Conservation (phyloP, 2,329 filamentous ascomycete species). For the Aspergillus pseudoglaucus region DNA sequence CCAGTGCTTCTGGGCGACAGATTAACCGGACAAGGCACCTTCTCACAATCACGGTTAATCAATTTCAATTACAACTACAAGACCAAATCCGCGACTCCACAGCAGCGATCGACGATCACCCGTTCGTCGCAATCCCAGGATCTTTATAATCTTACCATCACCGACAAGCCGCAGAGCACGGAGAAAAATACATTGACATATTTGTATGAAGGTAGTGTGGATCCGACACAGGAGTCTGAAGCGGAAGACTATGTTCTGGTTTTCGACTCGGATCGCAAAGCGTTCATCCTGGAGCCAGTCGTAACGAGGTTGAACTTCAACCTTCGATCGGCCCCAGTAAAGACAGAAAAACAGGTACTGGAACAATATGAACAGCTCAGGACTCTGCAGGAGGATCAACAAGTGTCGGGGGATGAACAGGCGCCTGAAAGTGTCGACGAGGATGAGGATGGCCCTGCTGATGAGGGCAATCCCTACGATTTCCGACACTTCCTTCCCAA, state of each 20-base stretch:
- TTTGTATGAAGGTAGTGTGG: constrained; percentile 36
- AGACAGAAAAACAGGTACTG: constrained; percentile 58
- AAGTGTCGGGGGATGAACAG: constrained; percentile 27
- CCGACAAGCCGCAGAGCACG: constrained; percentile 34
- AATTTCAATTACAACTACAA: constrained; percentile 44
- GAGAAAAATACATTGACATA: constrained; percentile 34
- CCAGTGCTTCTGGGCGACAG: constrained; percentile 41
- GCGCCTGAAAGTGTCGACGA: constrained; percentile 25
- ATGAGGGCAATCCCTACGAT: constrained; percentile 44
- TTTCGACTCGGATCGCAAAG: constrained; percentile 67
- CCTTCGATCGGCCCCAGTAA: constrained; percentile 61
- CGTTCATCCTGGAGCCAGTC: constrained; percentile 74
- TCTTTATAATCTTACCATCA: constrained; percentile 36
- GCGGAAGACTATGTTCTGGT: constrained; percentile 50
- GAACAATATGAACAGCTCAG: constrained; percentile 62
- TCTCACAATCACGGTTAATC: constrained; percentile 22
- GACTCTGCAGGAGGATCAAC: constrained; percentile 31
- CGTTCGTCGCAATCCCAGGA: constrained; percentile 27
- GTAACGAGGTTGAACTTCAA: constrained; percentile 86
- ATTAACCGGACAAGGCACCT: constrained; percentile 26
- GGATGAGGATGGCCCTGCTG: constrained; percentile 39
- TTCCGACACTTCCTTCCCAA: constrained; percentile 45
- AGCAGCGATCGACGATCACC: constrained; percentile 34
- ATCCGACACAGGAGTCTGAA: constrained; percentile 24
- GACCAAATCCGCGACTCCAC: constrained; percentile 34